Evolutionary conservation across 805 yeast genomes (phyloP), one percentile per base, ranked within the genome.

Genomic region (Ogataea pini): DNA sequence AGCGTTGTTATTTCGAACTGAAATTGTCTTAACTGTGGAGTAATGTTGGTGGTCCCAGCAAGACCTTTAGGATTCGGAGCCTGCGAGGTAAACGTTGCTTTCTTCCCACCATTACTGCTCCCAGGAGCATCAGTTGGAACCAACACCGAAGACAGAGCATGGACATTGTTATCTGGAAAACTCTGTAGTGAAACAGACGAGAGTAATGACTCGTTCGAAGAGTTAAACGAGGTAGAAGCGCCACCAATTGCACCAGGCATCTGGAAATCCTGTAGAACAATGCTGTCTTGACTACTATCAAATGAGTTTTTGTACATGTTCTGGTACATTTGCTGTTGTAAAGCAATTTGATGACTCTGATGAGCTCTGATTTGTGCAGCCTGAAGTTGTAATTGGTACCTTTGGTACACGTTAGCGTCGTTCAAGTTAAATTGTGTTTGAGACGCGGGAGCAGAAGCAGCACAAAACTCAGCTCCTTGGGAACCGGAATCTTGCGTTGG

Each of bases 371-470:
- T 52, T 46, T 56, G 60, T 9, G 55, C 58, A 16, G 57, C 57
- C 41, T 56, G 60, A 32, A 56, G 9, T 33, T 53, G 57, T 47
- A 56, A 24, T 27, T 54, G 58, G 36, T 50, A 52, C 16, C 59
- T 40, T 20, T 52, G 57, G 36, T 43, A 46, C 16, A 33, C 24
- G 16, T 50, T 41, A 3, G 50, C 49, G 33, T 52, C 58, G 27
- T 33, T 47, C 9, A 56, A 19, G 10, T 49, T 48, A 36, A 58
- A 58, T 3, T 38, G 45, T 1, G 59, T 51, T 29, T 58, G 62
- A 7, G 60, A 53, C 3, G 62, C 59, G 4, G 62, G 61, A 3
- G 62, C 62, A 7, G 62, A 55, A 17, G 42, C 50, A 7, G 48
- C 51, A n/a, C 6, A 18, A 13, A 25, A 14, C 5, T 36, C 28